phyloP scores from a whole-genome alignment of 2,329 filamentous ascomycete species.

The Rosellinia necatrix region DNA sequence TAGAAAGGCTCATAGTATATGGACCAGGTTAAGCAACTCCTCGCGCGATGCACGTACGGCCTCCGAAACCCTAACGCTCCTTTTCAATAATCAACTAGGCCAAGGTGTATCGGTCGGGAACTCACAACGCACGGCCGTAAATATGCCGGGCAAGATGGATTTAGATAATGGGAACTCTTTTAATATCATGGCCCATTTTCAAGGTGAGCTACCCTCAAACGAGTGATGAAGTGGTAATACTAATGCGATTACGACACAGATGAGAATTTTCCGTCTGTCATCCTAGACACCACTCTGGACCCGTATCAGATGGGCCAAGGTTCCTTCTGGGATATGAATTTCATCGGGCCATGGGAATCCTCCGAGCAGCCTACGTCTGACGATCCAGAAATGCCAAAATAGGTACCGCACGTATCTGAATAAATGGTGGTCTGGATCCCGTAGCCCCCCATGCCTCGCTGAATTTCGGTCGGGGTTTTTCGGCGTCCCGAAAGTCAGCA shows the following conservation, averaged over 20 bases:
- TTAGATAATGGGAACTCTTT: background rate
- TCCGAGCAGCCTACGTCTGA: background rate
- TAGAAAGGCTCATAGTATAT: constrained; percentile 3
- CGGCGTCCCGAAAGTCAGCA: too few species aligned
- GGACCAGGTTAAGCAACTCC: constrained; percentile 7
- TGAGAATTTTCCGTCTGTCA: background rate
- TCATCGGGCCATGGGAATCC: constrained; percentile 5
- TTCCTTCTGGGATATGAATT: constrained; percentile 10
- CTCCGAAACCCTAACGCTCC: constrained; percentile 1
- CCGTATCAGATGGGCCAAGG: background rate
- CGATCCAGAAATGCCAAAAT: background rate
- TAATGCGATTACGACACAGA: background rate
- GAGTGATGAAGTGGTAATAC: background rate
- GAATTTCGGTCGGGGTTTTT: too few species aligned
- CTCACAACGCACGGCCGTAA: background rate
- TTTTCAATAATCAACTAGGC: constrained; percentile 4
- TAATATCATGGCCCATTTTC: constrained; percentile 3
- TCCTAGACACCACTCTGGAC: background rate
- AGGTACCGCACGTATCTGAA: too few species aligned
- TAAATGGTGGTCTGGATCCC: too few species aligned
- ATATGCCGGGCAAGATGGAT: constrained; percentile 6
- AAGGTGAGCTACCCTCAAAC: background rate
- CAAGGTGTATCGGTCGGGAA: background rate
- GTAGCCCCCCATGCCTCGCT: too few species aligned
- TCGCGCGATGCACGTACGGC: constrained; percentile 16